Conservation (phyloP, 139 green algal species). For the Axilococcus clingmanii region DNA sequence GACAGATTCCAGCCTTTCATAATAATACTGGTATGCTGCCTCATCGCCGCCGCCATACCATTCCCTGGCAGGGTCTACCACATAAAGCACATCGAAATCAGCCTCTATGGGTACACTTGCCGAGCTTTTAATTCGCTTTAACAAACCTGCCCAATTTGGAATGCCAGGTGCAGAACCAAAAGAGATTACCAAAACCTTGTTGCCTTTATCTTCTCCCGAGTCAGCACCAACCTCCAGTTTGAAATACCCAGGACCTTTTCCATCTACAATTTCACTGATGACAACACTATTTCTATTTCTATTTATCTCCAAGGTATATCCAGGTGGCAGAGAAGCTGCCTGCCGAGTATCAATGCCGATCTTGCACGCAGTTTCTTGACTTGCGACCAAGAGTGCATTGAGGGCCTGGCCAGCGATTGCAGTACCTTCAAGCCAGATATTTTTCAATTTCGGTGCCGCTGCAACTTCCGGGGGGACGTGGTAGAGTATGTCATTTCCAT, state of each 20-base stretch:
- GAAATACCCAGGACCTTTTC: conserved; percentile 57
- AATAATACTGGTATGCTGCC: conserved; percentile 26
- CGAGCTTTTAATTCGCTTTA: conserved; percentile 39
- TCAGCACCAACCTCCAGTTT: conserved; percentile 43
- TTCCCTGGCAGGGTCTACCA: conserved; percentile 56
- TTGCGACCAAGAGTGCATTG: conserved; percentile 17
- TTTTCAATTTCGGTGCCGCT: conserved; percentile 10
- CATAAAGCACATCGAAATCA: conserved; percentile 74
- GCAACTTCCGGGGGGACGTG: conserved; percentile 15
- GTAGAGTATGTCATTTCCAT: conserved; percentile 33
- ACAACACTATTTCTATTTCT: background rate
- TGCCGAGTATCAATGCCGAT: conserved; percentile 43
- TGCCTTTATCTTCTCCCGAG: conserved; percentile 1
- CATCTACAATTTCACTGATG: background rate
- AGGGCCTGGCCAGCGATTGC: conserved; percentile 30
- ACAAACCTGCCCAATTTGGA: conserved; percentile 88
- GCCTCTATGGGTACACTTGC: conserved; percentile 2
- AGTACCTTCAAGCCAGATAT: conserved; percentile 72
- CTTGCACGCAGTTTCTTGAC: conserved; percentile 5
- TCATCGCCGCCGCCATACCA: conserved; percentile 65
- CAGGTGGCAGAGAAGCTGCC: too few species aligned
- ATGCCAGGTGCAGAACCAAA: conserved; percentile 86
- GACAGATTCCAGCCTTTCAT: conserved; percentile 19
- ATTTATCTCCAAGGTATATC: background rate
- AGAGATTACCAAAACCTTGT: conserved; percentile 68